Evolutionary conservation across 2,329 filamentous ascomycete species (phyloP), one percentile per base, ranked within the genome.

Genomic region (Aspergillus sojae): DNA sequence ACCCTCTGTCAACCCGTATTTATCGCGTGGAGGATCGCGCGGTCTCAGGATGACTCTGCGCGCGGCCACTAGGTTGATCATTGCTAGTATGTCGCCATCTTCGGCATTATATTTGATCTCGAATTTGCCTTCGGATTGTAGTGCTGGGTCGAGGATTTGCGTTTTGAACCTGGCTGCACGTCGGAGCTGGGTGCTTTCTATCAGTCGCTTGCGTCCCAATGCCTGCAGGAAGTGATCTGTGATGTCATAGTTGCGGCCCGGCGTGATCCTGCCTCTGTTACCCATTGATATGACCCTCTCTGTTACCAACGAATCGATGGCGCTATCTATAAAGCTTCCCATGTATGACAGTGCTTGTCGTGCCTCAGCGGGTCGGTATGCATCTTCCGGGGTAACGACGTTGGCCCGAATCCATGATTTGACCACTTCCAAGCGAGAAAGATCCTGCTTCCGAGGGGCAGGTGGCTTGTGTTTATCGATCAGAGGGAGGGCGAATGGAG

Each of bases 341-440:
- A 81, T 72, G 3, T 62, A 67, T 9, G 66, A 66, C 12, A 81
- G 67, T 61, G 74, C 69, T 67, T 76, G 41, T 23, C 71, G 63
- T 61, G 82, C 81, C n/a, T 77, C 71, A 4, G 61, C 62, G 0
- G 79, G 67, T 43, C 77, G 67, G 65, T 83, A 84, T 2, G 70
- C 73, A 23, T 78, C 74, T 54, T 81, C 77, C 1, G 78, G 73
- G 0, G 82, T 81, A 39, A 82, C 70, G 32, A 82, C 70, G 46
- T 82, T 83, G 23, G 82, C 80, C 14, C 82, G 78, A 53, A 83
- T 76, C 80, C 80, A 84, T n/a, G 77, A 77, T 70, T 81, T 82
- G 43, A 78, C 80, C 9, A 76, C 69, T 4, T 79, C 75, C 4
- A 80, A 66, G 12, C 70, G 68, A 21, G 70, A 64, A 16, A 72